Base-by-base conservation (phyloP, 1,139 yeast species). In the Yamadazyma membranifaciens region DNA sequence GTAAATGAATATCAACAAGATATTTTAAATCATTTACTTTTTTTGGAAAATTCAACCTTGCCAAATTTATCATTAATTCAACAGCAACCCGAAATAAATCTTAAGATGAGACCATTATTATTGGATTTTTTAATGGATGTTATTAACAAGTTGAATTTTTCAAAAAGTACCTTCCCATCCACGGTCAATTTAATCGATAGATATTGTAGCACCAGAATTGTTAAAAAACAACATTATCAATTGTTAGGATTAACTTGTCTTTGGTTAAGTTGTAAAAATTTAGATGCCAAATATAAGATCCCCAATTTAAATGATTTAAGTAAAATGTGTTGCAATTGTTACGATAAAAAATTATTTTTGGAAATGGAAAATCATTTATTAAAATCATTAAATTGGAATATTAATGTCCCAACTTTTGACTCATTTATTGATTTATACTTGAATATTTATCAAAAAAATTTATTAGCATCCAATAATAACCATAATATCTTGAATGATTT, bases 211-310 rank as follows among this genome's bases (percentile, higher is more conserved):
- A 67, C 74, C 6, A 58, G 75, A 44, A 68, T 73, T 36, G 80
- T 78, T 42, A 72, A 73, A 55, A 73, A 73, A 45, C 71, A 69
- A 47, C 83, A 80, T 55, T 83, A 79, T 57, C 87, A 83, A 55
- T 64, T 84, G 46, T 65, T 83, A 45, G 91, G 89, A 2, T 69
- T 84, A 45, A 80, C 88, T 22, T 75, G 87, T 47, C 65, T 85
- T 38, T 85, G 92, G 94, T 75, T 83, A 39, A 75, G 86, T 33
- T 79, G 88, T 47, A 85, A 85, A 62, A 82, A 78, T 57, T 70
- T 79, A 60, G 92, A 84, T 56, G 70, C 80, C 42, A 85, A 85
- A 61, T 76, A 76, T 50, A 79, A 79, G 55, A 77, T 82, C 36
- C 87, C 88, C 24, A 66, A 78, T 15, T 59, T 80, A 45, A 72